Percentiles rank a stretch among this genome's conserved stretches.
Evolutionary conservation across 108 stramenopile genomes (phyloP).

Genomic region (Cyclostephanos invisitatus): DNA sequence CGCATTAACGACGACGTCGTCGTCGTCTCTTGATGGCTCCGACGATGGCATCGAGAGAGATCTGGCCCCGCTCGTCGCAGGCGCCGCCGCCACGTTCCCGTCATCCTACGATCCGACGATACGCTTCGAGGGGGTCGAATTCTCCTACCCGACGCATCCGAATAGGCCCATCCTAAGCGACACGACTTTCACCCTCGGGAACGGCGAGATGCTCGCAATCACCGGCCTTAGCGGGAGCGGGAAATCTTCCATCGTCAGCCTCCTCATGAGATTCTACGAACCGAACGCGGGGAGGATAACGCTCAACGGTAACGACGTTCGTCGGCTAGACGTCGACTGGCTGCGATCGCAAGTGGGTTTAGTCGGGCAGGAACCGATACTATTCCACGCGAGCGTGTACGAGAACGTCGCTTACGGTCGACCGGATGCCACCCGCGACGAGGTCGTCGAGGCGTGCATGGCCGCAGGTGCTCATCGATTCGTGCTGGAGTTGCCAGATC

Average conservation of each 20-base stretch:
- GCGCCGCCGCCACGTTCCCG: slow-evolving; percentile 11
- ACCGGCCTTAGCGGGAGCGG: slow-evolving; percentile 75
- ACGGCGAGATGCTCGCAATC: slow-evolving; percentile 61
- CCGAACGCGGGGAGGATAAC: slow-evolving; percentile 51
- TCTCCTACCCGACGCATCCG: slow-evolving; percentile 86
- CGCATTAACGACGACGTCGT: neutral
- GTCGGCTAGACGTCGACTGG: slow-evolving; percentile 49
- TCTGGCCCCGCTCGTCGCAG: neutral
- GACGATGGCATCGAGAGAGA: slow-evolving; percentile 2
- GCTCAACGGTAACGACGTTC: slow-evolving; percentile 71
- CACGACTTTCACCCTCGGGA: slow-evolving; percentile 24
- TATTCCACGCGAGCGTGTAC: slow-evolving; percentile 70
- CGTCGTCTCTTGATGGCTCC: neutral
- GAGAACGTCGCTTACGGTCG: slow-evolving; percentile 82
- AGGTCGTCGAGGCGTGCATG: slow-evolving; percentile 59
- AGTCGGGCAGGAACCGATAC: slow-evolving; percentile 85
- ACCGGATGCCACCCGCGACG: slow-evolving; percentile 50
- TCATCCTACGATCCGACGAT: slow-evolving; percentile 31
- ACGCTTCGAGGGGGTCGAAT: slow-evolving; percentile 69
- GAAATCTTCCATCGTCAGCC: slow-evolving; percentile 65
- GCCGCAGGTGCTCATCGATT: slow-evolving; percentile 72
- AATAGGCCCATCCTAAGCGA: slow-evolving; percentile 61
- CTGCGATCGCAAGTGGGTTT: slow-evolving; percentile 65
- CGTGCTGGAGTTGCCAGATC: slow-evolving; percentile 65
- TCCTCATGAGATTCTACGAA: slow-evolving; percentile 82